phyloP scores from a whole-genome alignment of 352 stramenopile species.

The Pythium volutum region DNA sequence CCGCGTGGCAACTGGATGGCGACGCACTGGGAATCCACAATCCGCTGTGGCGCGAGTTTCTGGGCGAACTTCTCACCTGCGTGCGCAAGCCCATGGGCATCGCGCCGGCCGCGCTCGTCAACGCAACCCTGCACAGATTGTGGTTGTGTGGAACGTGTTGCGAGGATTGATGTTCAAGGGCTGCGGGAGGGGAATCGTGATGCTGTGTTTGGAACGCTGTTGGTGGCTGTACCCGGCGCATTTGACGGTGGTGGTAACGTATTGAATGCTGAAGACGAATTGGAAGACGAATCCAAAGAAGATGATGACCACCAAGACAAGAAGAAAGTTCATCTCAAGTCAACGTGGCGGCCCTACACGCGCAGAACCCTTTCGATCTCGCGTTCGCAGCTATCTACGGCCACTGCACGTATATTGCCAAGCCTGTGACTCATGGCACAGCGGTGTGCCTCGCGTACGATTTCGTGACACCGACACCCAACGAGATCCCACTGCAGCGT shows the following conservation, averaged over 20 bases:
- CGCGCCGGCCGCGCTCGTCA: not conserved
- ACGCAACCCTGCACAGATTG: not conserved
- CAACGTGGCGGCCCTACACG: no score
- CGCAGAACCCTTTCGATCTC: not conserved
- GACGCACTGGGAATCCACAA: not conserved
- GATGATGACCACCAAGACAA: no score
- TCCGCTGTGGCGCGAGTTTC: not conserved
- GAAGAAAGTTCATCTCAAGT: no score
- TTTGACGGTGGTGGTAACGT: no score
- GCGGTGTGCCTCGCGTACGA: constrained; percentile 11
- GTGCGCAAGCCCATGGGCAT: constrained; percentile 5
- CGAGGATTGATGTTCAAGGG: no score
- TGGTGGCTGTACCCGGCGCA: no score
- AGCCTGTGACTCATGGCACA: not conserved
- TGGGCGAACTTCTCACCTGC: not conserved
- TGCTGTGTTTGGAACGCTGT: no score
- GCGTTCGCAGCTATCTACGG: not conserved
- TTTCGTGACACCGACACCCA: constrained; percentile 6
- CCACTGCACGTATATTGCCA: not conserved
- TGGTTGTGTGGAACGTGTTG: no score
- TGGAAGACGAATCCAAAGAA: no score
- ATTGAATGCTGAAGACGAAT: no score
- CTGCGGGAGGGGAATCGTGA: no score
- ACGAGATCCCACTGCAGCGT: no score
- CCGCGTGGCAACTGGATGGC: not conserved